Evolutionary conservation across 805 yeast genomes (phyloP).

Genomic region (Komagataella ulmi): DNA sequence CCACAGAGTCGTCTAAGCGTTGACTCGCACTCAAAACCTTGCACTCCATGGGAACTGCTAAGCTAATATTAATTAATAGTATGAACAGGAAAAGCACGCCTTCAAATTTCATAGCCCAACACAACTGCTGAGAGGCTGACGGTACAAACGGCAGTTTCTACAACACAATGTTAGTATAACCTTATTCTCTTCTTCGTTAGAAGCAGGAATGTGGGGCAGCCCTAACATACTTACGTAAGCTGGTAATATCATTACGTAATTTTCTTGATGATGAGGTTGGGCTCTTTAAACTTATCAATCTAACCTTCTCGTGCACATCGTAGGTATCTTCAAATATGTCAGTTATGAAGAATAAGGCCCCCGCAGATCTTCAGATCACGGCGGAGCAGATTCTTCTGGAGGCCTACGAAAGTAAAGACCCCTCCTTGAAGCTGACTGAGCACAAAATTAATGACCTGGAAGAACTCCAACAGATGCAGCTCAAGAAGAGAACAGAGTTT

Average conservation of each 20-base stretch:
- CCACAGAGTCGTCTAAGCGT: constrained; percentile 39
- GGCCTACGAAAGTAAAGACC: constrained; percentile 37
- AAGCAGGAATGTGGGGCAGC: background rate
- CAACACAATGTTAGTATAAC: background rate
- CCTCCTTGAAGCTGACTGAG: constrained; percentile 23
- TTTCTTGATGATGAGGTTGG: background rate
- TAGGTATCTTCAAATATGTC: background rate
- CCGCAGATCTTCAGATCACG: constrained; percentile 42
- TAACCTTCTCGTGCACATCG: background rate
- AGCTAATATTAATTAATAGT: too few species aligned
- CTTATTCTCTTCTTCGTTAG: background rate
- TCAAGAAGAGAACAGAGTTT: constrained; percentile 65
- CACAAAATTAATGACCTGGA: constrained; percentile 59
- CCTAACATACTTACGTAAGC: background rate
- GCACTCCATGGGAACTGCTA: too few species aligned
- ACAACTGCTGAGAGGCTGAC: too few species aligned
- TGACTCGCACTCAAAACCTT: constrained; percentile 8
- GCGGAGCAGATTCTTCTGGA: constrained; percentile 53
- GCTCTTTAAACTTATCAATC: background rate
- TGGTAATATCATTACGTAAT: background rate
- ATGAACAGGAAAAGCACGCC: too few species aligned
- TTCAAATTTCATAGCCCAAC: too few species aligned
- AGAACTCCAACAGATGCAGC: constrained; percentile 65
- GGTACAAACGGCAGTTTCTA: background rate
- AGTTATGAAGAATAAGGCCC: constrained; percentile 18